Evolutionary conservation across 1,284 basidiomycete genomes (phyloP).

Genomic region (Ceratobasidium sp.): DNA sequence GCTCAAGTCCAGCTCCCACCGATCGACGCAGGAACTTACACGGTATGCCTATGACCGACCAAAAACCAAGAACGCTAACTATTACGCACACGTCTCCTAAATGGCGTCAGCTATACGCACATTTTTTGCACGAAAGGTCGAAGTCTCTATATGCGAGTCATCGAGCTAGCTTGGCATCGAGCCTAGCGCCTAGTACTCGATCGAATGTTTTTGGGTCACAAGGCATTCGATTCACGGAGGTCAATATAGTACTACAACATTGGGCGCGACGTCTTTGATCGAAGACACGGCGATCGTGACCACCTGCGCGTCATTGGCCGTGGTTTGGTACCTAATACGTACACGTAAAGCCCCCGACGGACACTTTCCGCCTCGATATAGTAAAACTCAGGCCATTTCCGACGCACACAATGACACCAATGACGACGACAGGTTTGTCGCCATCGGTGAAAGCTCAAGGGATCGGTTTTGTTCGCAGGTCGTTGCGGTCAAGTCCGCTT

Average conservation of each 20-base stretch:
- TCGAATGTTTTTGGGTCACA: background rate
- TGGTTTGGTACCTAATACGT: background rate
- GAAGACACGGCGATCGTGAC: background rate
- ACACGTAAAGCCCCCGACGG: background rate
- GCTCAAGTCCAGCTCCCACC: no score
- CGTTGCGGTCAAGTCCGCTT: background rate
- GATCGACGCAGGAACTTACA: no score
- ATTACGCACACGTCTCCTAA: background rate
- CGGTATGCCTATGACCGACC: background rate
- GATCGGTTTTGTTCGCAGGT: background rate
- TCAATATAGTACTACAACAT: background rate
- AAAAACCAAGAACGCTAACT: background rate
- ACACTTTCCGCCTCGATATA: background rate
- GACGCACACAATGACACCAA: constrained; percentile 4
- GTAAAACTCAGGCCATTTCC: background rate
- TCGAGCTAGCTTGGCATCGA: background rate
- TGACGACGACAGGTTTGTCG: background rate
- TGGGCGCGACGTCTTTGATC: background rate
- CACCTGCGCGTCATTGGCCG: background rate
- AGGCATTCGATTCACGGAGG: constrained; percentile 4
- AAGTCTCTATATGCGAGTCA: background rate
- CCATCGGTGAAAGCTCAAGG: background rate
- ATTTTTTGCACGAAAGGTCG: background rate
- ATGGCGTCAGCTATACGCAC: background rate
- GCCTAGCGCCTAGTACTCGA: background rate